phyloP scores from a whole-genome alignment of 768 basidiomycete species.

The Cytidiella melzeri region DNA sequence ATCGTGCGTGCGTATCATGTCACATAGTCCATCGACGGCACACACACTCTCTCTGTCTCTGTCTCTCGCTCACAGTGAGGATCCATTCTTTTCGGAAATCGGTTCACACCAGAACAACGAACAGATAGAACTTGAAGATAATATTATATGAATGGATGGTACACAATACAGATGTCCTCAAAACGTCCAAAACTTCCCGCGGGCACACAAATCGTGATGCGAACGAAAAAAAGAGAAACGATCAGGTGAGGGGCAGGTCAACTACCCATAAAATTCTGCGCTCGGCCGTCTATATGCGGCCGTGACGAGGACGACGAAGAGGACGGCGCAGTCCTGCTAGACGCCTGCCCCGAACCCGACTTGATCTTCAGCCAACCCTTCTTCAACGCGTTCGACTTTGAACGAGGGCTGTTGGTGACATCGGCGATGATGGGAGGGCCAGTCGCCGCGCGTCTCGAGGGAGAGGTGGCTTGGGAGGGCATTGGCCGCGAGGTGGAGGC shows the following conservation, averaged over 20 bases:
- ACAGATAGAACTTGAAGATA: too few relatives aligned
- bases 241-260: constrained; percentile 1
- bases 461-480: constrained; percentile 42
- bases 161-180: too few relatives aligned
- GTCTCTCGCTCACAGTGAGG: too few relatives aligned
- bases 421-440: constrained; percentile 40
- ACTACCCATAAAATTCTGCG: constrained; percentile 5
- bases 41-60: too few relatives aligned
- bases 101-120: too few relatives aligned
- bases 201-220: too few relatives aligned
- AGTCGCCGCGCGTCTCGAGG: constrained; percentile 37
- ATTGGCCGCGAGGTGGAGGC: constrained; percentile 28
- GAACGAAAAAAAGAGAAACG: neutral
- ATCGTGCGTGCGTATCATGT: too few relatives aligned
- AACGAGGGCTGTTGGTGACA: constrained; percentile 59
- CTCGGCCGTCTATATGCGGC: neutral
- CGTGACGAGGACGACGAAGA: constrained; percentile 11
- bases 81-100: too few relatives aligned
- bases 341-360: constrained; percentile 25
- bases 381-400: constrained; percentile 33
- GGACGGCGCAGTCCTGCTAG: neutral
- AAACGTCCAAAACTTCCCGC: too few relatives aligned
- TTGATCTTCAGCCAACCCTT: constrained; percentile 72
- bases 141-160: too few relatives aligned
- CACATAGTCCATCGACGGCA: too few relatives aligned